Base-by-base conservation (phyloP, 2,329 filamentous ascomycete species). In the Spiromastix sp. region DNA sequence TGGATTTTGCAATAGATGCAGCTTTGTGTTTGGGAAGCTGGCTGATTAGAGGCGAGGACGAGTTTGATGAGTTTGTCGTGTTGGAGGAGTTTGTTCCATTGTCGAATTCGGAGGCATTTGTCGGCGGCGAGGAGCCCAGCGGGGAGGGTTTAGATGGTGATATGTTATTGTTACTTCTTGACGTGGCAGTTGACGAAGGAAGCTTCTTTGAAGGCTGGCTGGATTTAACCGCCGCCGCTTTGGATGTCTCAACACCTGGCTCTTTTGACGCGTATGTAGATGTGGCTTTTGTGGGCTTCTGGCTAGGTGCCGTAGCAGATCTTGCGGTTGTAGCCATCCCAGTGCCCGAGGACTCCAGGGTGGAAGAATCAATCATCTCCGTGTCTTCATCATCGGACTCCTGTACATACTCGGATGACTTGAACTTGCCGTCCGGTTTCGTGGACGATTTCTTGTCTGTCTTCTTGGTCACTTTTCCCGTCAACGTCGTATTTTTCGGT, bases 131-230 rank as follows among this genome's bases (percentile, higher is more conserved):
- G 5, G 71, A 72, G 7, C 70, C 73, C 8, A 78, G 66, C 9
- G 73, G 74, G 11, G 75, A 78, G 2, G 73, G 73, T 35, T 77
- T 77, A 48, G 68, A 71, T 2, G 74, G 72, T 27, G 71, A 74
- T 40, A 63, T 74, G 15, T 57, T 61, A 32, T 46, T 56, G 33
- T 49, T 52, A 50, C 47, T 52, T 42, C 50, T 61, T 38, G 52
- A 62, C 55, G 52, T 47, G 15, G 53, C 43, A 11, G 56, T 49
- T 39, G 61, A 58, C 10, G 53, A 50, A 22, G 59, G 49, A 27
- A 56, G n/a, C 51, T 31, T 47, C 48, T 41, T 61, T 59, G 17
- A 40, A 42, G 10, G 41, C 32, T 34, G 51, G 48, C 16, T 48
- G 34, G n/a, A n/a, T n/a, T n/a, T n/a, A n/a, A n/a, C n/a, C n/a